Evolutionary conservation across 768 basidiomycete species (phyloP), one percentile per base, ranked within the genome.

Genomic region (Hortiboletus flavorubellus): DNA sequence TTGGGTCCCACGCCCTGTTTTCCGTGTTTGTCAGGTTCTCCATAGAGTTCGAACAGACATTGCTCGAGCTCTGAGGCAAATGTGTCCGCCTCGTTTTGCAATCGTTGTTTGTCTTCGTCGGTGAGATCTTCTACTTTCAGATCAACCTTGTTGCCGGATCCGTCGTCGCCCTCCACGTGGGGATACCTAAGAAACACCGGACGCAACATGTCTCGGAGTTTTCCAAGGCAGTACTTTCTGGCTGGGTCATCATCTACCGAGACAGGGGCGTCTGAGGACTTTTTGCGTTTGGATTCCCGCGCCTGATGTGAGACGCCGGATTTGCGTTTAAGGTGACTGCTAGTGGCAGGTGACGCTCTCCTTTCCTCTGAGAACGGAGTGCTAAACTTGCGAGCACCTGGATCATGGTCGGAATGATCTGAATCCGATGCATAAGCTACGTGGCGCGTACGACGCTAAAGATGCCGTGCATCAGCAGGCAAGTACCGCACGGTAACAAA

Each of bases 171-270:
- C 55, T 69, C 74, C 41, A 78, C 71, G 69, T 81, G 78, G 21
- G 88, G 87, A 72, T 91, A 89, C 57, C 82, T 79, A 59, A 83
- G 61, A 68, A 89, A 93, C 21, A 93, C 82, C 30, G 84, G 79
- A 56, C 75, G 75, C 68, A 92, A 82, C 57, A 91, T 73, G 46
- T 88, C 86, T 62, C 84, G 80, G 61, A 92, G 72, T 70, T 91
- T 91, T 14, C 80, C 79, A 46, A 89, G 75, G 68, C 91, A 93
- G 61, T 91, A 93, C 66, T 85, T 91, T 58, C 91, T 79, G 0
- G 82, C 78, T 9, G 88, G 83, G 63, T 93, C 91, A n/a, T 86
- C 86, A 7, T 73, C 69, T 1, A 76, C 71, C n/a, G 64, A 62
- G 21, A 71, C 30, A 12, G 73, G 72, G 38, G 69, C 68, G 31